Evolutionary conservation across 2,329 filamentous ascomycete genomes (phyloP), one percentile per base, ranked within the genome.

Genomic region (Fusarium subtropicale): DNA sequence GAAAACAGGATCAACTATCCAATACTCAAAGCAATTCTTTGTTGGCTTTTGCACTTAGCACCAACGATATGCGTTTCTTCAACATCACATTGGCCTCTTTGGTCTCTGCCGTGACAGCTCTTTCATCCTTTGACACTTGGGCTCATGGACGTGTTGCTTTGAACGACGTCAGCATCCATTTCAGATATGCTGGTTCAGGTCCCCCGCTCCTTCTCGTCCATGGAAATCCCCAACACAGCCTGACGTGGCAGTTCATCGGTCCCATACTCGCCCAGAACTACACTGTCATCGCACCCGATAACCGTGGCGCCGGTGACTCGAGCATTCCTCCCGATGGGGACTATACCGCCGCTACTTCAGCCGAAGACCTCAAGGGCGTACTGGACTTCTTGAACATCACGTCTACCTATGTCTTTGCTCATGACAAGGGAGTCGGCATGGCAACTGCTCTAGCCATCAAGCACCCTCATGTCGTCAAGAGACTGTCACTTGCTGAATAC

Each of bases 361-460:
- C 81, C 60, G 72, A 74, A 18, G 75, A 83, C 41, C 75, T 82
- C 8, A 77, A 78, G 26, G 76, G 75, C 13, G 66, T 84, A 0
- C 74, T 84, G 41, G 79, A 81, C 36, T 84, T 83, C 42, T 66
- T 84, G 10, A 81, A 81, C 24, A 73, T 83, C 9, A 78, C 78
- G 3, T 79, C 76, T 28, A 73, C 81, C 3, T 82, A 82, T 60
- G 78, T 84, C 0, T 79, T 84, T 64, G 75, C 79, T 1, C 82
- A 84, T 63, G 83, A 85, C 58, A 84, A 83, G 58, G 82, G 82
- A 18, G 78, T 77, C 5, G 83, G 82, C 0, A 74, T 81, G 31
- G 81, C 81, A 4, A 68, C 78, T 1, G 81, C 81, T 0, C 75
- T 84, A 0, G 80, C 81, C 1, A 72, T 76, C 7, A 74, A 79